phyloP scores from a whole-genome alignment of 2,329 filamentous ascomycete species.

The Thelonectria rubi region DNA sequence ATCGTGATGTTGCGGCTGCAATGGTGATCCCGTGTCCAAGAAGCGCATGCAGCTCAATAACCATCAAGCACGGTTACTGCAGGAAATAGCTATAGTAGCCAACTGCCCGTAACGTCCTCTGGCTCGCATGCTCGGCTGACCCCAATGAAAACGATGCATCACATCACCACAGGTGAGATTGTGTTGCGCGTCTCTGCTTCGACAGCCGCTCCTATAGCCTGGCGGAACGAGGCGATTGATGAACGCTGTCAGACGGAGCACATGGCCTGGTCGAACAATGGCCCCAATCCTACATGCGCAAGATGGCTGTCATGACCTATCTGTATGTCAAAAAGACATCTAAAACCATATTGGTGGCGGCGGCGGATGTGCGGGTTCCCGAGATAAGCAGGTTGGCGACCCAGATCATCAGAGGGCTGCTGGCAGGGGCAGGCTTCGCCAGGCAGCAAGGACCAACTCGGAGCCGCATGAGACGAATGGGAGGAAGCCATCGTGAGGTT shows the following conservation, averaged over 20 bases:
- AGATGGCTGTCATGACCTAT: background rate
- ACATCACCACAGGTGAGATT: slow-evolving; percentile 24
- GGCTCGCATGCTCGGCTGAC: slow-evolving; percentile 23
- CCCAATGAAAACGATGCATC: slow-evolving; percentile 20
- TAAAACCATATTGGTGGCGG: slow-evolving; percentile 14
- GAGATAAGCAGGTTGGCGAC: slow-evolving; percentile 20
- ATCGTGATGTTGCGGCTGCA: slow-evolving; percentile 27
- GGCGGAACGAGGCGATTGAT: background rate
- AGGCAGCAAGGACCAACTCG: slow-evolving; percentile 20
- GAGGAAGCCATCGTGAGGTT: slow-evolving; percentile 27
- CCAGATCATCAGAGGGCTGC: slow-evolving; percentile 16
- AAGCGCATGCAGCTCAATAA: slow-evolving; percentile 9
- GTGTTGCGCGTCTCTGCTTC: slow-evolving; percentile 2
- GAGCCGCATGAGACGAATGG: slow-evolving; percentile 16
- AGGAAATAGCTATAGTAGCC: background rate
- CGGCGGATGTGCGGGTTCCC: slow-evolving; percentile 21
- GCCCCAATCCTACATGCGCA: slow-evolving; percentile 1
- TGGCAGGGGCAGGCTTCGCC: slow-evolving; percentile 20
- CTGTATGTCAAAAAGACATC: slow-evolving; percentile 17
- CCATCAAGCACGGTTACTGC: slow-evolving; percentile 20
- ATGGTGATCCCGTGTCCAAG: slow-evolving; percentile 27
- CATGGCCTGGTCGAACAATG: slow-evolving; percentile 9
- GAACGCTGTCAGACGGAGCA: background rate
- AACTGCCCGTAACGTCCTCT: background rate
- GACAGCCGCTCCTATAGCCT: background rate